phyloP scores from a whole-genome alignment of 257 asterid species.

The Solanum gandarillasii region DNA sequence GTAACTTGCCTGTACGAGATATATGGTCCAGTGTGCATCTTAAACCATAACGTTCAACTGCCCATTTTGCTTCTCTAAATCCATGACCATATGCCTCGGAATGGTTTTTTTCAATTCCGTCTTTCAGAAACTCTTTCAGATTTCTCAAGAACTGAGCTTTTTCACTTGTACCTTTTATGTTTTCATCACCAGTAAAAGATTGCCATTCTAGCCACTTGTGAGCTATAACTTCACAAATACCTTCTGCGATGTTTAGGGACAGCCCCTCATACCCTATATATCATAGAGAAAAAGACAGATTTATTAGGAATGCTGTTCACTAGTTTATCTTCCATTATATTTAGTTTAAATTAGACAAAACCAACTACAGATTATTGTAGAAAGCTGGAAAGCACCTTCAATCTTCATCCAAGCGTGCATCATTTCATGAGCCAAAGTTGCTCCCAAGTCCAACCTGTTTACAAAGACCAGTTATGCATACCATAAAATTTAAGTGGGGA shows the following conservation, averaged over 20 bases:
- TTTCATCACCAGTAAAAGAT: not conserved
- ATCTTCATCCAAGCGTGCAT: conserved; percentile 1
- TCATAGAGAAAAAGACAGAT: not conserved
- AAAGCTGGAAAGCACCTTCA: not conserved
- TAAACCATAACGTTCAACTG: conserved; percentile 1
- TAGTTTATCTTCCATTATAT: not conserved
- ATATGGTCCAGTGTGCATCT: not conserved
- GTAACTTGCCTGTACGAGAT: not conserved
- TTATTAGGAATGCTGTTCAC: not conserved
- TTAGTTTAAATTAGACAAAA: not conserved
- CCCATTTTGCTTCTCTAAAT: conserved; percentile 5
- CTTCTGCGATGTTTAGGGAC: not conserved
- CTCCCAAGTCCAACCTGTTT: not conserved
- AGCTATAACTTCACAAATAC: conserved; percentile 1
- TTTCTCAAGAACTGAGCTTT: not conserved
- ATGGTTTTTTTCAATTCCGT: not conserved
- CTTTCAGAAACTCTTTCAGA: not conserved
- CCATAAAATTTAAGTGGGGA: not conserved
- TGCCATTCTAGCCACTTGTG: conserved; percentile 2
- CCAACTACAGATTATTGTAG: not conserved
- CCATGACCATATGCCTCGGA: conserved; percentile 1
- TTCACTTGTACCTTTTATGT: not conserved
- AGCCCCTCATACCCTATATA: not conserved
- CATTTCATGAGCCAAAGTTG: conserved; percentile 5
- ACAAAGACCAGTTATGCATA: not conserved